Base-by-base conservation (phyloP, 2,329 filamentous ascomycete genomes). In the Huntiella decipiens region DNA sequence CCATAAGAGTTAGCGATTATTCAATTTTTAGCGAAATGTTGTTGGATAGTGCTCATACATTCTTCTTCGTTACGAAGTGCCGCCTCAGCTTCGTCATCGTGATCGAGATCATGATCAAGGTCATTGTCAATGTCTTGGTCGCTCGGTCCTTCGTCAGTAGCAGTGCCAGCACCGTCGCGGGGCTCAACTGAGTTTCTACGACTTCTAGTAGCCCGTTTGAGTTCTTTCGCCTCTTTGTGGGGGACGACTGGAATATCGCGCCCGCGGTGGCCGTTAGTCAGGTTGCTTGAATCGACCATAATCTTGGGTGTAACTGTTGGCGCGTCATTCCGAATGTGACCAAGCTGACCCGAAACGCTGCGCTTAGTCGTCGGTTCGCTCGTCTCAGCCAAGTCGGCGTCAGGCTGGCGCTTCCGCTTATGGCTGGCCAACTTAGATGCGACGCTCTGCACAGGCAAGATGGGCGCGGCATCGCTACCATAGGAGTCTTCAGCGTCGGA, bases 41-140 rank as follows among this genome's bases (percentile, higher is more conserved):
- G 10, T 16, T 22, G 8, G 8, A 17, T 8, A 33, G n/a, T 16
- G 12, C 17, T 12, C 71, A 60, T 70, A 74, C 76, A 58, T 56
- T 79, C 74, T 71, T 82, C 78, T 49, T 76, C 72, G 50, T 77
- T 77, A 45, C 61, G 75, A 43, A 71, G 66, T 15, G 66, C 68
- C 41, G 64, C 67, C 52, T 79, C 75, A 2, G 66, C 64, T 51
- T 78, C 74, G 50, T 75, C 74, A 51, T 75, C 71, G 46, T 66
- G 63, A 28, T 52, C 50, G 4, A n/a, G 47, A 11, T 52, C 49
- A 5, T 46, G 47, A 22, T 46, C 44, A 32, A 44, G 46, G 8
- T 33, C 28, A 38, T 15, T 50, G 12, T 60, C 60, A 13, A 53
- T 57, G 43, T 58, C 60, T 33, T 54, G 53, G 28, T 60, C 59